Percentiles rank a stretch among this genome's conserved stretches.
These are phyloP conservation scores for Myxozyma vanderwaltii DNA, from an alignment of 805 yeast species.

Conservation along the genomic window DNA sequence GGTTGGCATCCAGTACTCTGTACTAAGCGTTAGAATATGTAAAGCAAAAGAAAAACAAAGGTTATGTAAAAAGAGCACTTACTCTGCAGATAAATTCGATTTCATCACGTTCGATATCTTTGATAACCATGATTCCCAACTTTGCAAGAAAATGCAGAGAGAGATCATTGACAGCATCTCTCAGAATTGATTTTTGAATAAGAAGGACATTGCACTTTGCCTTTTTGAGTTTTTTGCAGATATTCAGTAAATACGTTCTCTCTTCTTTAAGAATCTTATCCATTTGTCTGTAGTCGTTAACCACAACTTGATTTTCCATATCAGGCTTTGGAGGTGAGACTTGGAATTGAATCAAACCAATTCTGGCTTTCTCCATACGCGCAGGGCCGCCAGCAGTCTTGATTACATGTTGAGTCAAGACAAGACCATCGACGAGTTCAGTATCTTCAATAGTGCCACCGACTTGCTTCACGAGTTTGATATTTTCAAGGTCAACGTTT, in stretches of 20 bases:
- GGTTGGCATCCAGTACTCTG: conserved; percentile 88
- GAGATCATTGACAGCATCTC: conserved; percentile 93
- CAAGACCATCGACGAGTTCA: conserved; percentile 88
- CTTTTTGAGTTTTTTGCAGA: conserved; percentile 94
- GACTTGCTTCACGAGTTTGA: conserved; percentile 85
- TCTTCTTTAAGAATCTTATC: conserved; percentile 97
- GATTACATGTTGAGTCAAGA: conserved; percentile 84
- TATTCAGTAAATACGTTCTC: conserved; percentile 89
- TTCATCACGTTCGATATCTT: conserved; percentile 95
- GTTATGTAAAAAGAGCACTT: not conserved
- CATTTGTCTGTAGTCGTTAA: conserved; percentile 98
- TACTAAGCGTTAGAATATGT: conserved; percentile 43
- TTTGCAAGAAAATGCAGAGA: conserved; percentile 93
- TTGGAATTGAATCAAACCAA: conserved; percentile 90
- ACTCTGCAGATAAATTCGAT: conserved; percentile 75
- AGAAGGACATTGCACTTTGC: conserved; percentile 91
- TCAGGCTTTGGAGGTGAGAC: conserved; percentile 96
- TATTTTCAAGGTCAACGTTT: conserved; percentile 82
- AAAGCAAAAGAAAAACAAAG: not conserved
- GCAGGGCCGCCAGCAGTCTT: conserved; percentile 94
- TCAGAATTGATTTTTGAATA: conserved; percentile 87
- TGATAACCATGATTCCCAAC: conserved; percentile 88
- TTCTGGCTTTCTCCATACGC: conserved; percentile 88
- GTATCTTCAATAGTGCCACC: conserved; percentile 99
- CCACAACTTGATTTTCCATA: conserved; percentile 96